phyloP scores from a whole-genome alignment of 2,329 filamentous ascomycete species.

The Ascomycota sp. region DNA sequence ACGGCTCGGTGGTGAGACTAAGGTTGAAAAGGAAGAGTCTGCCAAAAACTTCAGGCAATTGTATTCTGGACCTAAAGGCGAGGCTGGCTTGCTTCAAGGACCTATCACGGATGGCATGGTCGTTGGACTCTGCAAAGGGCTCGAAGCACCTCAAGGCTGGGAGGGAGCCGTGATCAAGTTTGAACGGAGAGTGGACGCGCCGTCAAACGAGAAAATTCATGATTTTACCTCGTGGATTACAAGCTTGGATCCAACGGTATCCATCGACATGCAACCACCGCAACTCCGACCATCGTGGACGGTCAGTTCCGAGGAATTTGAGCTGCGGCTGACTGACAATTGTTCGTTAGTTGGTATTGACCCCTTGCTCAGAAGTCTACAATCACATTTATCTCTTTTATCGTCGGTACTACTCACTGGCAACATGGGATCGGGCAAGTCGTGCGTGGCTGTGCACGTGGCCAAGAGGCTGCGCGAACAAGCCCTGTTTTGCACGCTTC shows the following conservation, averaged over 20 bases:
- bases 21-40: conserved; percentile 61
- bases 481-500: conserved; percentile 61
- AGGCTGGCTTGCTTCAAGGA: conserved; percentile 52
- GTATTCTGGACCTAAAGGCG: conserved; percentile 36
- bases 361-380: conserved; percentile 47
- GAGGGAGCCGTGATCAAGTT: conserved; percentile 71
- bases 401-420: conserved; percentile 84
- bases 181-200: conserved; percentile 23
- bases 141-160: conserved; percentile 42
- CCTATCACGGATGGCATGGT: conserved; percentile 81
- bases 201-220: conserved; percentile 20
- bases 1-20: conserved; percentile 75
- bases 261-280: conserved; percentile 57
- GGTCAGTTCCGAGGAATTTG: conserved; percentile 21
- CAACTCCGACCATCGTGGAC: conserved; percentile 44
- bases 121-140: conserved; percentile 35
- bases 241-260: conserved; percentile 52
- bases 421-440: conserved; percentile 78
- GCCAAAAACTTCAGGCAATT: conserved; percentile 50
- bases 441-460: conserved; percentile 55
- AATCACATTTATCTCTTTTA: conserved; percentile 58
- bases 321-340: conserved; percentile 33
- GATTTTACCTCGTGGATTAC: conserved; percentile 47
- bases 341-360: conserved; percentile 72
- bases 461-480: conserved; percentile 53